phyloP scores from a whole-genome alignment of 2,329 filamentous ascomycete species.

The Diplodia seriata region DNA sequence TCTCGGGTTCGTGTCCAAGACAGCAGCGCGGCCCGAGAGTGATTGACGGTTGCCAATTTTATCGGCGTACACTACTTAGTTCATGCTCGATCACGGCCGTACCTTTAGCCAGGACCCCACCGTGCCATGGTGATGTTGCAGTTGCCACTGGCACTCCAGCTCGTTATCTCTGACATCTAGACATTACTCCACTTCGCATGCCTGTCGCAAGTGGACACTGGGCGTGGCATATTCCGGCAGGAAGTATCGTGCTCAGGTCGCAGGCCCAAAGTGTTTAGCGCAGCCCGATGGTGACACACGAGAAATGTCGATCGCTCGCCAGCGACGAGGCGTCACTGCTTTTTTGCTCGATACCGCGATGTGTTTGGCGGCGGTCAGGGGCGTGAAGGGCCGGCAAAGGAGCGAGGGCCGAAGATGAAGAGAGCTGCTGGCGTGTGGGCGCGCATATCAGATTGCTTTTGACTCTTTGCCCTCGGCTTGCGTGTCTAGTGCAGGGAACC shows the following conservation, averaged over 20 bases:
- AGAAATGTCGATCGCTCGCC: conserved; percentile 15
- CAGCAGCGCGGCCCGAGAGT: background rate
- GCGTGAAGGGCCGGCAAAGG: background rate
- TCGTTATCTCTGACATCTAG: background rate
- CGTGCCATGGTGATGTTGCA: background rate
- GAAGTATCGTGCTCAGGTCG: conserved; percentile 9
- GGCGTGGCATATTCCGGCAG: conserved; percentile 17
- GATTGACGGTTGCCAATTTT: background rate
- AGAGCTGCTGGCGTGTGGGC: background rate
- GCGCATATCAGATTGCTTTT: conserved; percentile 16
- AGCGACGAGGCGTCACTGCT: background rate
- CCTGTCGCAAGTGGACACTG: background rate
- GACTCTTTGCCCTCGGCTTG: background rate
- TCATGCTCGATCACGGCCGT: background rate
- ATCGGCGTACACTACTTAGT: background rate
- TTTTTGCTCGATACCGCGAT: background rate
- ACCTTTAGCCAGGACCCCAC: background rate
- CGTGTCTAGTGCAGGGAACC: background rate
- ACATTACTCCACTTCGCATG: conserved; percentile 1
- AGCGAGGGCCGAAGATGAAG: background rate
- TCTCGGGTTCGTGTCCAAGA: background rate
- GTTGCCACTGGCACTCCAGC: background rate
- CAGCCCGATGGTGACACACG: conserved; percentile 13
- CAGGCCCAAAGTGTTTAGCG: conserved; percentile 18
- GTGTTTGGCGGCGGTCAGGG: background rate